Evolutionary conservation across 805 yeast species (phyloP), one percentile per base, ranked within the genome.

Genomic region (Saccharomycopsis fermentans): DNA sequence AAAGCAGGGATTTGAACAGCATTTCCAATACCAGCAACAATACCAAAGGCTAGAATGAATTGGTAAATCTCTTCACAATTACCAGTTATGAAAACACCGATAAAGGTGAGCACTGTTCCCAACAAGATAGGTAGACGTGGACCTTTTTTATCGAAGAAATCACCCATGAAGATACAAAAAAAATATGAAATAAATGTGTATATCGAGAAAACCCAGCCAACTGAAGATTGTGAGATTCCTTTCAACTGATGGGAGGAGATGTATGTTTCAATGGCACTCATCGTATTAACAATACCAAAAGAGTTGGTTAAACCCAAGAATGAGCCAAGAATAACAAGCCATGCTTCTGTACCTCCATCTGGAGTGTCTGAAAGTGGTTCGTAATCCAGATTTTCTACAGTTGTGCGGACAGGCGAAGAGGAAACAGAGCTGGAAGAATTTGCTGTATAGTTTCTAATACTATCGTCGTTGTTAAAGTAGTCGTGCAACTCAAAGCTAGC

Each of bases 251-350:
- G 78, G 17, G 70, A 68, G 2, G 80, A 70, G 1, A 86, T 76
- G 66, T 81, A 84, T 0, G 87, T 80, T 68, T 86, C 87, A 47
- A 86, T 74, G 0, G 83, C 85, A 57, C 90, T 90, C 12, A 80
- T 75, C 0, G 87, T 71, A 66, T 86, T 86, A 69, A 83, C 74
- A 32, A 86, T 63, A 1, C 95, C 95, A 66, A 85, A 80, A 3
- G 80, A 74, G 48, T 80, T 77, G 6, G 80, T 67, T 61, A 82
- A 70, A 2, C 88, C 87, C 37, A 81, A 68, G 65, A 81, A 80
- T 0, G 84, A 76, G 2, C 88, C 89, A 21, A 81, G 66, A 0
- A 81, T 78, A 2, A 81, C 84, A 3, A 69, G 60, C 72, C 82
- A 81, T 0, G 89, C 88, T 59, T 68, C 63, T 40, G 68, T 57